Conservation (phyloP, 164 flowering plant species). For the Chloranthus sessilifolius region DNA sequence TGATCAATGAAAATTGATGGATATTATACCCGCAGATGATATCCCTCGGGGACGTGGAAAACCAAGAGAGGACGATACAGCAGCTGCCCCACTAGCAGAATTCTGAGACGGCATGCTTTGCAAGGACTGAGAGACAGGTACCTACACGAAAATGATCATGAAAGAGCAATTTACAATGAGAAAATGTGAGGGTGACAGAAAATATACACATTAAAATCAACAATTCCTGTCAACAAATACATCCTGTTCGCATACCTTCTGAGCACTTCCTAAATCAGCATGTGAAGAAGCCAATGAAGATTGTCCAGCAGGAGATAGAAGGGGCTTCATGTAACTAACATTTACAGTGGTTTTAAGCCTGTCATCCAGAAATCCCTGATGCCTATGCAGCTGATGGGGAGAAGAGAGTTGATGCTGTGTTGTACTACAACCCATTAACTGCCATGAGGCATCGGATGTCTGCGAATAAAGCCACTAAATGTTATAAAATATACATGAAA, state of each 20-base stretch:
- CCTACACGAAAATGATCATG: constrained; percentile 2
- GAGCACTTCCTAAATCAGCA: constrained; percentile 32
- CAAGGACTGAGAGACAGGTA: constrained; percentile 18
- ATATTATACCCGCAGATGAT: constrained; percentile 56
- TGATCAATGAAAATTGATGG: constrained; percentile 1
- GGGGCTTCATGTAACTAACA: constrained; percentile 40
- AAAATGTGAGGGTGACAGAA: not conserved
- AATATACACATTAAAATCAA: not conserved
- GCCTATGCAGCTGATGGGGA: constrained; percentile 50
- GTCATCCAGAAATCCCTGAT: constrained; percentile 52
- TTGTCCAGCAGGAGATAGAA: constrained; percentile 40
- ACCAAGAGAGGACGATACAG: constrained; percentile 49
- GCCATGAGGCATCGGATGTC: constrained; percentile 38
- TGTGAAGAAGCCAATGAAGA: constrained; percentile 24
- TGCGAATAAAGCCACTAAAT: constrained; percentile 10
- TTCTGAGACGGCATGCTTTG: constrained; percentile 35
- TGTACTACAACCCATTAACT: constrained; percentile 35
- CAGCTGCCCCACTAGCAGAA: constrained; percentile 31
- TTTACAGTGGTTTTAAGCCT: constrained; percentile 38
- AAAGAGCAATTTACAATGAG: not conserved
- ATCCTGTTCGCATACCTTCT: constrained; percentile 40
- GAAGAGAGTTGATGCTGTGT: constrained; percentile 52
- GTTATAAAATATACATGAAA: not conserved
- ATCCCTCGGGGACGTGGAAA: constrained; percentile 61
- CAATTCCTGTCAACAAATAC: not conserved